Evolutionary conservation across 2,329 filamentous ascomycete genomes (phyloP).

Genomic region (Fusarium tricinctum): DNA sequence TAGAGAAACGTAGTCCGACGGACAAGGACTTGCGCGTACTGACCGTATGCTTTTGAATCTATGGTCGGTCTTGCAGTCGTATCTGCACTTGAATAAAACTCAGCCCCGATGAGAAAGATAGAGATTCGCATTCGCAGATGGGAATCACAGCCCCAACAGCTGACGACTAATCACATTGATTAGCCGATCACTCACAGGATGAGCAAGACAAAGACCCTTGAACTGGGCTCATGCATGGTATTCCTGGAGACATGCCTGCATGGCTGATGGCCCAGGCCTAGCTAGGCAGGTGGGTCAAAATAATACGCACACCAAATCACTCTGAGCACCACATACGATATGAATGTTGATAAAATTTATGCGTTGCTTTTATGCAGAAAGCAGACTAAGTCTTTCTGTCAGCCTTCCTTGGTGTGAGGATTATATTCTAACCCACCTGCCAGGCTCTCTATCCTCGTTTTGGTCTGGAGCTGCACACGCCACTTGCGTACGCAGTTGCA

Average conservation of each 20-base stretch:
- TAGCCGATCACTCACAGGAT: conserved; percentile 3
- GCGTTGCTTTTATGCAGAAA: no score
- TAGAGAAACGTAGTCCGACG: conserved; percentile 1
- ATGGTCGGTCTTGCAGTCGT: not conserved
- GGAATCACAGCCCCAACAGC: conserved; percentile 30
- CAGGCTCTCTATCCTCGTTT: conserved; percentile 1
- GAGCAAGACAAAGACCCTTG: conserved; percentile 6
- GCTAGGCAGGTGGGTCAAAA: no score
- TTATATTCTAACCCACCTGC: no score
- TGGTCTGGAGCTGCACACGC: conserved; percentile 26
- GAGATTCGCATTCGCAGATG: conserved; percentile 18
- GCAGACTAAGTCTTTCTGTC: no score
- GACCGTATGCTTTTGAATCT: no score
- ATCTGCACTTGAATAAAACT: conserved; percentile 9
- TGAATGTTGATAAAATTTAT: no score
- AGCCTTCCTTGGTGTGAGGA: no score
- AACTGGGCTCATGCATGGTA: conserved; percentile 21
- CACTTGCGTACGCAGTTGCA: conserved; percentile 41
- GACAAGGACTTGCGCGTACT: conserved; percentile 5
- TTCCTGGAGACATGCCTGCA: conserved; percentile 32
- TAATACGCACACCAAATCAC: no score
- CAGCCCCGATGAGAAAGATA: conserved; percentile 17
- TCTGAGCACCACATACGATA: no score
- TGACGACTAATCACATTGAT: conserved; percentile 34
- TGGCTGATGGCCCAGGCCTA: not conserved